Evolutionary conservation across 2,329 filamentous ascomycete genomes (phyloP), one percentile per base, ranked within the genome.

Genomic region (Nemania sp.): DNA sequence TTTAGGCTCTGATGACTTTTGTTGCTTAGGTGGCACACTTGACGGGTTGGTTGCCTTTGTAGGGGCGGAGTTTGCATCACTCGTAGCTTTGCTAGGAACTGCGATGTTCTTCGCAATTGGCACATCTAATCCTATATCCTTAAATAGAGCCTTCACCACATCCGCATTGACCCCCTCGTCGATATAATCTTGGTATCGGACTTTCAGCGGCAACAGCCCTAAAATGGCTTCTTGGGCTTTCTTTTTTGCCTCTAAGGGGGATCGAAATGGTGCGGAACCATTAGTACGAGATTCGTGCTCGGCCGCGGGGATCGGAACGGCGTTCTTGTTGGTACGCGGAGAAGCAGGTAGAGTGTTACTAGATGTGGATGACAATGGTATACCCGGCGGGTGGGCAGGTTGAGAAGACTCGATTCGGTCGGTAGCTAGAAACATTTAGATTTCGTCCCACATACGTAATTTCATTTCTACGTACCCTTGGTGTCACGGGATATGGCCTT

Each of bases 181-280:
- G 13, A 94, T 82, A 64, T 95, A 90, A 67, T 93, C 87, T 62
- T 91, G 85, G 75, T 90, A 97, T 22, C 88, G 88, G 66, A 97
- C 88, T 56, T 93, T 91, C 67, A 92, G 78, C 1, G 85, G 83
- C 81, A 83, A 86, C 2, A 94, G 81, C 43, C 87, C 85, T 32
- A 93, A 79, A 45, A 94, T 88, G 3, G 92, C 90, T 26, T 88
- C 87, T 74, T 89, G 87, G 0, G 92, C 92, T 71, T 87, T 83
- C 69, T 86, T 88, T 62, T 82, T 86, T 35, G 82, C 84, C 60
- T 85, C 82, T 18, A 49, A 11, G 4, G 4, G 51, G 0, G 78
- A 79, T 47, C 70, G 75, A 58, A 77, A 79, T 4, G 73, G 8
- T 6, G 45, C 58, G 1, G 7, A 55, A 5, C 45, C 57, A 24